Evolutionary conservation across 1,284 basidiomycete species (phyloP).

Genomic region (Cutaneotrichosporon cutaneum): DNA sequence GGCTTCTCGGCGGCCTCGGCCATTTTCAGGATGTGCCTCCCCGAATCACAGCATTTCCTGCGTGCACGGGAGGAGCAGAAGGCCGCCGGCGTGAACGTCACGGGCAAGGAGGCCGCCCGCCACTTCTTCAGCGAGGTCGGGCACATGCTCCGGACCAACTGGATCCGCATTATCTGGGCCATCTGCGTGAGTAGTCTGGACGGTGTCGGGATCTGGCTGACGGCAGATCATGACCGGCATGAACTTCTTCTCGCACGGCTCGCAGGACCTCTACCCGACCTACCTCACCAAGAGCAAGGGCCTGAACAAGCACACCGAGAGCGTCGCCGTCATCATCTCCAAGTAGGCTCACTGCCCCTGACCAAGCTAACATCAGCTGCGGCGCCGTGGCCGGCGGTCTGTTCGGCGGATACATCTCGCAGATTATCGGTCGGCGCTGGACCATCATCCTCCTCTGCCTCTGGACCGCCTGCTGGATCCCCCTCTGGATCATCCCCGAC

Average conservation of each 20-base stretch:
- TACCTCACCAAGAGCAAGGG: slow-evolving; percentile 60
- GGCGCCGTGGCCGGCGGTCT: slow-evolving; percentile 74
- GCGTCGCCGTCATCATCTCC: slow-evolving; percentile 83
- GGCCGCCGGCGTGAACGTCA: slow-evolving; percentile 45
- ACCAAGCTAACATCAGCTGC: no score
- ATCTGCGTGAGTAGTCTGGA: slow-evolving; percentile 46
- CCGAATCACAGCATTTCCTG: slow-evolving; percentile 75
- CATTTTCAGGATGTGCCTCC: slow-evolving; percentile 66
- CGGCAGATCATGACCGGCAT: slow-evolving; percentile 54
- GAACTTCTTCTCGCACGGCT: slow-evolving; percentile 90
- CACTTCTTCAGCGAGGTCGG: slow-evolving; percentile 69
- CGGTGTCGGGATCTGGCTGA: neutral
- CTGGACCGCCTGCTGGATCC: slow-evolving; percentile 54
- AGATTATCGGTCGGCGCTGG: slow-evolving; percentile 82
- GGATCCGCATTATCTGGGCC: slow-evolving; percentile 78
- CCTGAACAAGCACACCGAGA: slow-evolving; percentile 61
- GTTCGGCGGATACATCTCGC: slow-evolving; percentile 73
- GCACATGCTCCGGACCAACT: slow-evolving; percentile 78
- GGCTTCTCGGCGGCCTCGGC: slow-evolving; percentile 76
- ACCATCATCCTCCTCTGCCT: slow-evolving; percentile 48
- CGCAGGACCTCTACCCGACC: slow-evolving; percentile 66
- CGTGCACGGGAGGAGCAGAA: slow-evolving; percentile 51
- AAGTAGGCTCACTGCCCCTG: no score
- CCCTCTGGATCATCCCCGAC: slow-evolving; percentile 77
- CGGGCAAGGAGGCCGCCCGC: slow-evolving; percentile 59